A percentile compares a stretch with the other conserved stretches of the same genome.
phyloP scores from a whole-genome alignment of 768 basidiomycete genomes.

The Trametes cingulata region DNA sequence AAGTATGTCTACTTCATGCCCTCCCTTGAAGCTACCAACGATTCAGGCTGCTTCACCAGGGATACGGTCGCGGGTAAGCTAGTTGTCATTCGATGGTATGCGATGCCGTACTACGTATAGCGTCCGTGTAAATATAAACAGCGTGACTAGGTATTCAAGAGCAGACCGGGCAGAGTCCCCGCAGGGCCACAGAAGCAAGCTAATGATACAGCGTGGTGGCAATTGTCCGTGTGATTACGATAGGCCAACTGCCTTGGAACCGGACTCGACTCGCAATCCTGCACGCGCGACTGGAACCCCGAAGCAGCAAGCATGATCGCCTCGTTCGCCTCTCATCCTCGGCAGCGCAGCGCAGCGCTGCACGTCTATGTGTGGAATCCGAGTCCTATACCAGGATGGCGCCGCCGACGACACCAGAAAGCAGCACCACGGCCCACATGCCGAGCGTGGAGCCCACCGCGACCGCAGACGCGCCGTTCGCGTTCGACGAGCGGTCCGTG shows the following conservation, averaged over 20 bases:
- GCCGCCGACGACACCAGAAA: constrained; percentile 10
- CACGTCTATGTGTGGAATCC: neutral
- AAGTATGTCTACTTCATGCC: too few relatives aligned
- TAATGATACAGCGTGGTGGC: constrained; percentile 9
- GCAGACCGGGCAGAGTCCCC: neutral
- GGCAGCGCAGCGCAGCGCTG: neutral
- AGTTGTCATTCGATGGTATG: constrained; percentile 3
- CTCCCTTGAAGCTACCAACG: too few relatives aligned
- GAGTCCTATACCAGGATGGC: neutral
- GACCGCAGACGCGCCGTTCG: neutral
- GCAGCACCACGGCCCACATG: constrained; percentile 6
- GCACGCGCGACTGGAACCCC: neutral
- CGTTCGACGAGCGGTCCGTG: constrained; percentile 9
- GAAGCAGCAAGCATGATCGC: too few relatives aligned
- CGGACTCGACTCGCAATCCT: neutral
- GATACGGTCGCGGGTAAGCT: neutral
- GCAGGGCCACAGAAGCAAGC: neutral
- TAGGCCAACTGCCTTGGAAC: too few relatives aligned
- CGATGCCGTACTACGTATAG: neutral
- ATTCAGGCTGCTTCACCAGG: too few relatives aligned
- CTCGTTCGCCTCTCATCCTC: neutral
- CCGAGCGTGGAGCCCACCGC: neutral
- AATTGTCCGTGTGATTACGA: too few relatives aligned
- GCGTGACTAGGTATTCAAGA: too few relatives aligned
- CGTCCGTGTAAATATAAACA: neutral